Evolutionary conservation across 192 early-diverging fungal species (phyloP).

Genomic region (Coemansia sp.): DNA sequence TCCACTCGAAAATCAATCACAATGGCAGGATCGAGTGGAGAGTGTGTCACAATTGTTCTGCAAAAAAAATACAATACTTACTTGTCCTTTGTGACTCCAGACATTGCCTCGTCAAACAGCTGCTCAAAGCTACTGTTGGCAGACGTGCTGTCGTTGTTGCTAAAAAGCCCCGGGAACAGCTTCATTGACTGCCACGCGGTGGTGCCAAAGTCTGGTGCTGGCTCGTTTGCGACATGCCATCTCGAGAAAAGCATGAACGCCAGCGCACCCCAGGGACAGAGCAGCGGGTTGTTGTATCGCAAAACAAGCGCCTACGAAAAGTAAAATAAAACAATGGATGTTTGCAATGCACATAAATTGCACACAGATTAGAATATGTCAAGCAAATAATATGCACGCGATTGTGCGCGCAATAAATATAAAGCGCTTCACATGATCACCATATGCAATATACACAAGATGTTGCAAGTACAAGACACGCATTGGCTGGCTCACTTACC

Average conservation of each 20-base stretch:
- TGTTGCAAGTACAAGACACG: background rate
- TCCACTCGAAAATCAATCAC: background rate
- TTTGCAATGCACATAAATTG: conserved; percentile 7
- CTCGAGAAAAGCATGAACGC: conserved; percentile 37
- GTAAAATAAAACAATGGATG: background rate
- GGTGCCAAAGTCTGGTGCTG: conserved; percentile 36
- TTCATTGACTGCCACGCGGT: conserved; percentile 37
- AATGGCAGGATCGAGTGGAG: background rate
- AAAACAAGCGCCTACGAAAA: conserved; percentile 28
- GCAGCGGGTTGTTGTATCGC: conserved; percentile 42
- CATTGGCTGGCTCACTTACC: conserved; percentile 3
- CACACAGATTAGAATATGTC: background rate
- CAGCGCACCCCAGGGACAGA: conserved; percentile 43
- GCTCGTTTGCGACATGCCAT: conserved; percentile 43
- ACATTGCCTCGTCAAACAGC: conserved; percentile 7
- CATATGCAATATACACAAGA: conserved; percentile 12
- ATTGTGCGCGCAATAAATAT: conserved; percentile 2
- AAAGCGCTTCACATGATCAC: conserved; percentile 3
- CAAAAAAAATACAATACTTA: conserved; percentile 20
- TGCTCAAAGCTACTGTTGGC: conserved; percentile 7
- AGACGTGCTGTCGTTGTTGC: background rate
- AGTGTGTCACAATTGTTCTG: background rate
- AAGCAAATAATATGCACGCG: background rate
- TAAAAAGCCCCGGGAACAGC: conserved; percentile 26
- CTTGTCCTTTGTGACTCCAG: conserved; percentile 43